Percentiles rank a stretch among this genome's conserved stretches.
phyloP scores from a whole-genome alignment of 148 eudicot genomes.

The Dysphania ambrosioides region DNA sequence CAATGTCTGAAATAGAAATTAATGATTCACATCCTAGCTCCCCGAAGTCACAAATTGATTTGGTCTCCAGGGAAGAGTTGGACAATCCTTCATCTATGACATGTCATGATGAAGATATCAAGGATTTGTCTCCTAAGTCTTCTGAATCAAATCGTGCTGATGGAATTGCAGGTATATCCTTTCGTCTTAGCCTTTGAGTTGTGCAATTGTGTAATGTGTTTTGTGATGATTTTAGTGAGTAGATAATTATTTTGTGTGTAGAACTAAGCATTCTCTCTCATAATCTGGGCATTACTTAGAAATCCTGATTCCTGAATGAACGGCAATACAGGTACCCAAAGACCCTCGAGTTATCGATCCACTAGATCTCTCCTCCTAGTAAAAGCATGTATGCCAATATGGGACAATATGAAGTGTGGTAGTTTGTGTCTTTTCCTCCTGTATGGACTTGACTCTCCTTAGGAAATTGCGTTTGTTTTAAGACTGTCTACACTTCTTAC shows the following conservation, averaged over 20 bases:
- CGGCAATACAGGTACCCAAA: background rate
- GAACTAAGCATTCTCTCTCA: background rate
- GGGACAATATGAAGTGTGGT: background rate
- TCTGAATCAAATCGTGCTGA: constrained; percentile 32
- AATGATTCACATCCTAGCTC: constrained; percentile 51
- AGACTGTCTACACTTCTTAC: too few relatives aligned
- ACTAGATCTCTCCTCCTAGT: background rate
- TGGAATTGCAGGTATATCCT: constrained; percentile 46
- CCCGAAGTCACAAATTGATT: constrained; percentile 51
- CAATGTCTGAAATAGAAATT: constrained; percentile 59
- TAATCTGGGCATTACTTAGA: background rate
- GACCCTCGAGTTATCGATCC: background rate
- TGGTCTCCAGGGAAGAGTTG: constrained; percentile 42
- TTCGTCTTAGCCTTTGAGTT: background rate
- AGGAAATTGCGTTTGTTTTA: too few relatives aligned
- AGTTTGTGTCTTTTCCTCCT: background rate
- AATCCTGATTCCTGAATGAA: background rate
- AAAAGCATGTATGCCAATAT: background rate
- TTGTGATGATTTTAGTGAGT: too few relatives aligned
- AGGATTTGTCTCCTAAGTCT: constrained; percentile 34
- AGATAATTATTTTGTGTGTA: too few relatives aligned
- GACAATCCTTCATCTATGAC: constrained; percentile 35
- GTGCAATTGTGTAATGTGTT: too few relatives aligned
- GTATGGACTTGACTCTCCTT: too few relatives aligned
- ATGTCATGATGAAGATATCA: constrained; percentile 27